Base-by-base conservation (phyloP, 1,284 basidiomycete genomes). In the Xerocomus minutiporus region DNA sequence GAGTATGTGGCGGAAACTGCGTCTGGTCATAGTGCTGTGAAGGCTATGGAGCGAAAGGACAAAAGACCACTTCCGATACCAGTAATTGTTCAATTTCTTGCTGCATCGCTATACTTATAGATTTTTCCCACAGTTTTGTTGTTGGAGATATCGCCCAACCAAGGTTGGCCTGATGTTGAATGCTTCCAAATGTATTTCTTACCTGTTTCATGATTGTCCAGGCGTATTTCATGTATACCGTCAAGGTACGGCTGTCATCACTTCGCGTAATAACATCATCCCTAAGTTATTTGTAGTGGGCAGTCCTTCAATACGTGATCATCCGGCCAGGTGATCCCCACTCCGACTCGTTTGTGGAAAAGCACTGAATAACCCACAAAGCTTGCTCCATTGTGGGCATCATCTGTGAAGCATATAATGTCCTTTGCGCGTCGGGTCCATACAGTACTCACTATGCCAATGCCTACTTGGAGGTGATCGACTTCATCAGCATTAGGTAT, bases 161-260 rank as follows among this genome's bases (percentile, higher is more conserved):
- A 94, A 93, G 73, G 84, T 81, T 53, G 29, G 50, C 42, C 39
- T n/a, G 40, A 23, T 48, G 25, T 9, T 48, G 5, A 11, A 50
- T 45, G 6, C 26, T 46, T 40, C 6, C 31, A 9, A 35, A 17
- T 41, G 8, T 32, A 25, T 34, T 42, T 31, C 48, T 53, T 41
- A 55, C n/a, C 34, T 46, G 53, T 47, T 50, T 48, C 20, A 25
- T 48, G 45, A 8, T 44, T 50, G 13, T 25, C 3, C 54, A 86
- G 82, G 77, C 86, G 0, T 92, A 94, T 70, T 94, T 94, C 67
- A 87, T 93, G 84, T 87, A 92, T 66, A 86, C 90, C 0, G 70
- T 93, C 62, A 92, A 91, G 73, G 86, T 88, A 61, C 38, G 71
- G 52, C 56, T 60, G 5, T 32, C 48, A 20, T 43, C 12, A 9